phyloP scores from a whole-genome alignment of 1,284 basidiomycete genomes.

The Malassezia sp. region DNA sequence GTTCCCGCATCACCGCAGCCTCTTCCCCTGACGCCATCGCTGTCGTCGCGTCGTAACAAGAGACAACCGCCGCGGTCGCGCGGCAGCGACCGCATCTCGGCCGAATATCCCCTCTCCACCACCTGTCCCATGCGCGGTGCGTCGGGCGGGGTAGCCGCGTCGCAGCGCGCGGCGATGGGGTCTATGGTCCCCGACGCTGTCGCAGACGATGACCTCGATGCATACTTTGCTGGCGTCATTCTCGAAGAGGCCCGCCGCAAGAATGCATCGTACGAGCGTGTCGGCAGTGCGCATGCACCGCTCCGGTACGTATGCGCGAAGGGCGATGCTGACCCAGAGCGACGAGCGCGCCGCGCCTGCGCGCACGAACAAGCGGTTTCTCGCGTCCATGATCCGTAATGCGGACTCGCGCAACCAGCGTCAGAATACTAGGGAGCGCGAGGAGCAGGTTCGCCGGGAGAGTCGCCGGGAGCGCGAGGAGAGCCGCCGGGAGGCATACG shows the following conservation, averaged over 20 bases:
- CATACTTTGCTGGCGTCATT: slow-evolving; percentile 14
- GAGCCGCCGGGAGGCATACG: neutral
- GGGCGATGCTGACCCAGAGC: neutral
- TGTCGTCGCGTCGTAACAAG: no score
- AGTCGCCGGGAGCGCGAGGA: no score
- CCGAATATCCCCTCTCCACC: slow-evolving; percentile 1
- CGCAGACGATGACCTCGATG: slow-evolving; percentile 10
- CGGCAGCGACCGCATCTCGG: slow-evolving; percentile 1
- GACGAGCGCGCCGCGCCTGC: neutral
- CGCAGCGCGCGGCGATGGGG: neutral
- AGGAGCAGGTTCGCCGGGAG: no score
- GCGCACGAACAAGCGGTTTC: slow-evolving; percentile 14
- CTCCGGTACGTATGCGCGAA: neutral
- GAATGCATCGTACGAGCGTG: slow-evolving; percentile 5
- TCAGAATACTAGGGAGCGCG: no score
- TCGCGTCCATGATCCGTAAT: slow-evolving; percentile 14
- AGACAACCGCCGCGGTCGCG: neutral
- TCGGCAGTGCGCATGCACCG: neutral
- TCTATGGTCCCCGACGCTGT: neutral
- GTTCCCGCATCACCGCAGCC: neutral
- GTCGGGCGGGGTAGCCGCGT: neutral
- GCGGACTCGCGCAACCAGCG: slow-evolving; percentile 15
- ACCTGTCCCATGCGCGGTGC: neutral
- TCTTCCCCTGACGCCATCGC: slow-evolving; percentile 1
- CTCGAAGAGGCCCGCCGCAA: slow-evolving; percentile 9